A percentile compares a stretch with the other conserved stretches of the same genome.
Evolutionary conservation across 225 moss, liverwort and hornwort species (phyloP).

Genomic region (Marchantia polymorpha): DNA sequence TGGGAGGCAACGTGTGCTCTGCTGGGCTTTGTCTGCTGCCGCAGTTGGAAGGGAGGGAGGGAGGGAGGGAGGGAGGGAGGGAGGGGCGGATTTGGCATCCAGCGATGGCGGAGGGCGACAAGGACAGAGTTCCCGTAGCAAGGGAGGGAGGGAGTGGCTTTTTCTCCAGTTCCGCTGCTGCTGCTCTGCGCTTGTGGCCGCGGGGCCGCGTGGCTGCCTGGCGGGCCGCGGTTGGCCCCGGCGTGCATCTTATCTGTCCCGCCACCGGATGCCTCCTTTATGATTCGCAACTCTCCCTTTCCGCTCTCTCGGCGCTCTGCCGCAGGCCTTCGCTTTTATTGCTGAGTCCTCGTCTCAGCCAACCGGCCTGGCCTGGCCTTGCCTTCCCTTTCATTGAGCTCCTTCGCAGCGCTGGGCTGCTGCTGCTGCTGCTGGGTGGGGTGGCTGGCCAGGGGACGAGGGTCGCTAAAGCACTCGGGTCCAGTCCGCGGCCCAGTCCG

Average conservation of each 20-base stretch:
- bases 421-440: no score
- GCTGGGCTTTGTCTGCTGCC: background rate
- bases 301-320: background rate
- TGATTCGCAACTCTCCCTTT: background rate
- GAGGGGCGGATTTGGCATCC: background rate
- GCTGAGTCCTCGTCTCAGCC: background rate
- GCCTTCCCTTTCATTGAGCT: background rate
- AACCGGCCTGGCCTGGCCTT: background rate
- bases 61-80: background rate
- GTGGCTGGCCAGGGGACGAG: background rate
- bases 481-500: background rate
- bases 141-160: background rate
- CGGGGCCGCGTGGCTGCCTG: background rate
- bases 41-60: background rate
- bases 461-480: background rate
- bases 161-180: background rate
- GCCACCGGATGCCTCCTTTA: background rate
- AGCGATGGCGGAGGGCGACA: background rate
- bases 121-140: background rate
- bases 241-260: conserved; percentile 13
- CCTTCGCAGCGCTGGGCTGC: background rate
- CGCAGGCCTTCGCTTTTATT: background rate
- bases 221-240: background rate
- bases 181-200: background rate
- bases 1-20: conserved; percentile 1